These are phyloP conservation scores for Hypoxylon perforatum DNA, from an alignment of 495 filamentous ascomycete genomes.

Conservation along the genomic window DNA sequence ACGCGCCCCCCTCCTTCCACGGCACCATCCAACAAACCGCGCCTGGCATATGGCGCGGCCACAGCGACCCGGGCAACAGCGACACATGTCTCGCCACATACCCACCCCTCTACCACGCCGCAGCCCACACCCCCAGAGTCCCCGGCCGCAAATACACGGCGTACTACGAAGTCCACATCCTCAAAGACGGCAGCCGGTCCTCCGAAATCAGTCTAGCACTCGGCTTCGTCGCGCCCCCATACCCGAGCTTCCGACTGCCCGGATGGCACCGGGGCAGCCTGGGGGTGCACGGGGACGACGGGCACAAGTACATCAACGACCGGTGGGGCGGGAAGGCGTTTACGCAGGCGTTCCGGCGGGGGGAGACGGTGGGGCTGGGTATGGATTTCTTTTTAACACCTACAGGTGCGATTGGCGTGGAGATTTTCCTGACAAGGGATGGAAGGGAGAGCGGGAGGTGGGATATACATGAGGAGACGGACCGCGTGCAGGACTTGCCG, in stretches of 20 bases:
- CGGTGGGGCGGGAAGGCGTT: constrained; percentile 84
- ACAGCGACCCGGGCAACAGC: constrained; percentile 43
- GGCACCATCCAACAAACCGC: constrained; percentile 47
- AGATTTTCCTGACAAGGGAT: constrained; percentile 83
- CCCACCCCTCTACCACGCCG: constrained; percentile 80
- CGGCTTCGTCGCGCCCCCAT: constrained; percentile 83
- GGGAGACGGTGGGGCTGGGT: constrained; percentile 66
- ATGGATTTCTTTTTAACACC: constrained; percentile 69
- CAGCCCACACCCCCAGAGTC: constrained; percentile 71
- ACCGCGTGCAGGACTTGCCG: constrained; percentile 70
- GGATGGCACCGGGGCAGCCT: constrained; percentile 90
- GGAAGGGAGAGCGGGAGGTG: constrained; percentile 74
- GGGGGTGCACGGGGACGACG: constrained; percentile 93
- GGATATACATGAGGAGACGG: constrained; percentile 86
- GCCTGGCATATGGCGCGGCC: constrained; percentile 58
- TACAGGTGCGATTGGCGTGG: constrained; percentile 56
- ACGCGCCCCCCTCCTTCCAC: constrained; percentile 46
- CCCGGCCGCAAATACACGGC: constrained; percentile 68
- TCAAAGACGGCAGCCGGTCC: constrained; percentile 40
- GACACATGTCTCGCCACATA: constrained; percentile 72
- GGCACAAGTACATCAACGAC: constrained; percentile 87
- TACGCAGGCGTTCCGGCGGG: constrained; percentile 56
- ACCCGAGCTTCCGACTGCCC: constrained; percentile 86
- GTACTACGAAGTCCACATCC: constrained; percentile 82
- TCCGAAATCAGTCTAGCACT: constrained; percentile 75